Conservation (phyloP, 805 yeast species). For the Ascoidea rubescens region DNA sequence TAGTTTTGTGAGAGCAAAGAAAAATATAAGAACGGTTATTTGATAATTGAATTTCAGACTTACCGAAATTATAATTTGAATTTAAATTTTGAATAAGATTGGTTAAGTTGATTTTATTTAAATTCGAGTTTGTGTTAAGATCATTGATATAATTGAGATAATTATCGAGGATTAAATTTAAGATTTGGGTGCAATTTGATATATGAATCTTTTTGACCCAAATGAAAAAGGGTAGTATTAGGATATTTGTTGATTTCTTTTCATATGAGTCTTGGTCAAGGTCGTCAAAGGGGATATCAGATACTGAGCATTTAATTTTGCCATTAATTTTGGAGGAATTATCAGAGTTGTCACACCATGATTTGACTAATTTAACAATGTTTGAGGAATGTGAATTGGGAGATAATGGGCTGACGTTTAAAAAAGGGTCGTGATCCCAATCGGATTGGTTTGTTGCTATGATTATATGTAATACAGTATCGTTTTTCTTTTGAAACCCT, state of each 20-base stretch:
- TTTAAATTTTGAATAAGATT: slow-evolving; percentile 15
- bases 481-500: slow-evolving; percentile 61
- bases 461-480: slow-evolving; percentile 57
- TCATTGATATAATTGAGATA: slow-evolving; percentile 17
- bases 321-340: slow-evolving; percentile 16
- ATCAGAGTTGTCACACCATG: slow-evolving; percentile 22
- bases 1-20: slow-evolving; percentile 78
- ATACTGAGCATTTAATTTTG: slow-evolving; percentile 34
- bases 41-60: slow-evolving; percentile 22
- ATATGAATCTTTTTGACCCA: slow-evolving; percentile 43
- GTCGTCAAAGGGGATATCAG: slow-evolving; percentile 37
- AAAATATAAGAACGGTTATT: slow-evolving; percentile 37
- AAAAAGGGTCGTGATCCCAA: slow-evolving; percentile 69
- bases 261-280: slow-evolving; percentile 27
- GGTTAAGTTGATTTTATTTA: slow-evolving; percentile 14
- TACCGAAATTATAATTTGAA: too few species aligned
- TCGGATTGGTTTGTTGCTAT: slow-evolving; percentile 77
- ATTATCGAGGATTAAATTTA: slow-evolving; percentile 29
- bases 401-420: slow-evolving; percentile 32
- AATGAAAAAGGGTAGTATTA: slow-evolving; percentile 62
- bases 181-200: slow-evolving; percentile 27
- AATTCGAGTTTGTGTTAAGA: slow-evolving; percentile 6
- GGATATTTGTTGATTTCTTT: slow-evolving; percentile 39
- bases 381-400: background rate
- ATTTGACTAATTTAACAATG: slow-evolving; percentile 19